Conservation (phyloP, 2,329 filamentous ascomycete genomes). For the Alternaria triticimaculans region DNA sequence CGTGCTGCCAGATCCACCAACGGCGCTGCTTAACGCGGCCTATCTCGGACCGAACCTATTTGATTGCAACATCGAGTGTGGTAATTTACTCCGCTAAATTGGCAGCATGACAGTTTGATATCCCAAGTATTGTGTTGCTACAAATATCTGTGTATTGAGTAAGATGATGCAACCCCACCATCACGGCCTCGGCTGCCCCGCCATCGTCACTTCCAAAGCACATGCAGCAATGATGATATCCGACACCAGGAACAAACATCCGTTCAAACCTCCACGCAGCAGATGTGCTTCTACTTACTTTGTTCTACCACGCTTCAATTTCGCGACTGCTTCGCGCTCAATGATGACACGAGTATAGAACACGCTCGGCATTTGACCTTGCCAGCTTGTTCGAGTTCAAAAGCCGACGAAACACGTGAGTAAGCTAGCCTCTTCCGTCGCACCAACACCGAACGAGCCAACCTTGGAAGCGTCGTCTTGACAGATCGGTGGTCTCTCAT, state of each 20-base stretch:
- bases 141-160: neutral
- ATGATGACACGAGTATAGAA: neutral
- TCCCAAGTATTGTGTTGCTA: conserved; percentile 12
- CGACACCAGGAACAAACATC: neutral
- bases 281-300: neutral
- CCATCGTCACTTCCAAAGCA: conserved; percentile 3
- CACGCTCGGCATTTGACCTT: conserved; percentile 11
- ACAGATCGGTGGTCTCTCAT: neutral
- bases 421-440: neutral
- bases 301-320: neutral
- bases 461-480: too few species aligned
- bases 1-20: conserved; percentile 14
- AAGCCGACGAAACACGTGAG: conserved; percentile 21
- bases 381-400: conserved; percentile 3
- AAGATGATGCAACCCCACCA: conserved; percentile 12
- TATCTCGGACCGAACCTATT: conserved; percentile 29
- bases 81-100: conserved; percentile 17
- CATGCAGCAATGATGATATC: neutral
- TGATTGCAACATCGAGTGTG: conserved; percentile 2
- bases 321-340: neutral
- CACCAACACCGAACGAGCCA: neutral
- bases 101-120: neutral
- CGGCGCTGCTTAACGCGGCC: conserved; percentile 21
- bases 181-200: conserved; percentile 6
- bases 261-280: neutral